Evolutionary conservation across 1,139 yeast species (phyloP).

Genomic region (Debaryomyces fabryi): DNA sequence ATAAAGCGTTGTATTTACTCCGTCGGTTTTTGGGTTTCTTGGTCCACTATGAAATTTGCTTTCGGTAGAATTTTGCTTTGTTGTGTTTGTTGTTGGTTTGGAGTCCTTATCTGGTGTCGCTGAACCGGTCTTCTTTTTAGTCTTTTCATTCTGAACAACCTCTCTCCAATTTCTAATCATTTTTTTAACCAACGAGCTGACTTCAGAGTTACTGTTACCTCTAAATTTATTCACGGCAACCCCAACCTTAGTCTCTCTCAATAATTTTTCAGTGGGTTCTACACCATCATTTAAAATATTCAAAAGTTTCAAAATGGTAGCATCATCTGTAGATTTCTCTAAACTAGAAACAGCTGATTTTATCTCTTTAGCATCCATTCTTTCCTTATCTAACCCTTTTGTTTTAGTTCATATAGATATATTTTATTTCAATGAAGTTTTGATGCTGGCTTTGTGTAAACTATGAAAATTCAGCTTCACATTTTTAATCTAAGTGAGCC

Average conservation of each 20-base stretch:
- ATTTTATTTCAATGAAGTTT: not conserved
- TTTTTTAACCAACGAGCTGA: constrained; percentile 71
- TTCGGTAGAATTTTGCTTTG: constrained; percentile 23
- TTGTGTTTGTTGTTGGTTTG: constrained; percentile 13
- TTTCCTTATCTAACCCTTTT: not conserved
- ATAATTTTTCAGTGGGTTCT: constrained; percentile 78
- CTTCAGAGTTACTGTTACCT: constrained; percentile 64
- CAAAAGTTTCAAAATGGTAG: constrained; percentile 67
- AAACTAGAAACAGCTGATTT: constrained; percentile 67
- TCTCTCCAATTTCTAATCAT: constrained; percentile 92
- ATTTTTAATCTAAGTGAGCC: not conserved
- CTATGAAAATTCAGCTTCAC: not conserved
- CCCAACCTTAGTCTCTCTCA: constrained; percentile 96
- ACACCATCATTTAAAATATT: constrained; percentile 71
- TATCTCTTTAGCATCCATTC: constrained; percentile 76
- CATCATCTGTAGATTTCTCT: constrained; percentile 74
- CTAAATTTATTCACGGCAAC: constrained; percentile 91
- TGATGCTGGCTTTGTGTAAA: not conserved
- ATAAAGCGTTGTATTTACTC: constrained; percentile 68
- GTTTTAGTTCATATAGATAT: not conserved
- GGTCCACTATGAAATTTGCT: constrained; percentile 44
- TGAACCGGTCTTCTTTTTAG: constrained; percentile 34
- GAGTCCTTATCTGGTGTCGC: constrained; percentile 11
- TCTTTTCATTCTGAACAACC: constrained; percentile 77
- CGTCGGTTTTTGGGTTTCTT: constrained; percentile 80